Evolutionary conservation across 352 stramenopile species (phyloP).

Genomic region (Peronospora farinosa): DNA sequence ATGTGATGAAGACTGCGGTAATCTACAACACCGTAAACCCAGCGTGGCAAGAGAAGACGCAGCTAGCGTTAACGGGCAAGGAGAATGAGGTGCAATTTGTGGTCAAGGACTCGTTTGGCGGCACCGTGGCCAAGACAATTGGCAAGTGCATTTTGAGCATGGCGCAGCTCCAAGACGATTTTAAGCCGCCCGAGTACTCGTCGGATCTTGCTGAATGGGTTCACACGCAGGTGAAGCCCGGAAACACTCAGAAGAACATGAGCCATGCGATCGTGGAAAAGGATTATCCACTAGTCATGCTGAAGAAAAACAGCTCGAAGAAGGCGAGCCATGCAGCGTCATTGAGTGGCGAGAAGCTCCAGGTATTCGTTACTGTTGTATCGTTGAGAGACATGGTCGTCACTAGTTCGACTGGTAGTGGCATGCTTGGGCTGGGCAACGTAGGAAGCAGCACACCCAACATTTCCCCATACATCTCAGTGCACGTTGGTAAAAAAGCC

Average conservation of each 20-base stretch:
- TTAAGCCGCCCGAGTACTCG: slow-evolving; percentile 60
- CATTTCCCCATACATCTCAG: slow-evolving; percentile 71
- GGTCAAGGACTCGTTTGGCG: slow-evolving; percentile 81
- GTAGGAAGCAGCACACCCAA: slow-evolving; percentile 72
- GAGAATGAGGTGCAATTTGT: slow-evolving; percentile 70
- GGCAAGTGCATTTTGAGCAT: slow-evolving; percentile 74
- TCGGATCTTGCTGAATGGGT: slow-evolving; percentile 79
- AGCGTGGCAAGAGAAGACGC: slow-evolving; percentile 69
- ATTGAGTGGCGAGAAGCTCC: slow-evolving; percentile 49
- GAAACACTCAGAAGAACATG: slow-evolving; percentile 79
- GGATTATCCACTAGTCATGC: slow-evolving; percentile 69
- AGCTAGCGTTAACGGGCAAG: slow-evolving; percentile 43
- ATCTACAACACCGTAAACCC: slow-evolving; percentile 85
- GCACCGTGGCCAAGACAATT: slow-evolving; percentile 69
- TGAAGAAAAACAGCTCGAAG: slow-evolving; percentile 45
- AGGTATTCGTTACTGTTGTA: slow-evolving; percentile 67
- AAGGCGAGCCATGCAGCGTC: slow-evolving; percentile 20
- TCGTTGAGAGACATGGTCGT: slow-evolving; percentile 53
- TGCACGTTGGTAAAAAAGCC: slow-evolving; percentile 66
- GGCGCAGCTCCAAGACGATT: slow-evolving; percentile 67
- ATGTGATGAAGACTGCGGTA: slow-evolving; percentile 66
- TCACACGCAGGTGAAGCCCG: slow-evolving; percentile 65
- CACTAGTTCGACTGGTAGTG: slow-evolving; percentile 54
- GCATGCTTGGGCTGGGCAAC: slow-evolving; percentile 64
- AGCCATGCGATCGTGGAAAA: slow-evolving; percentile 70